Evolutionary conservation across 73 alveolate genomes (phyloP), one percentile per base, ranked within the genome.

Genomic region (Durusdinium trenchii): DNA sequence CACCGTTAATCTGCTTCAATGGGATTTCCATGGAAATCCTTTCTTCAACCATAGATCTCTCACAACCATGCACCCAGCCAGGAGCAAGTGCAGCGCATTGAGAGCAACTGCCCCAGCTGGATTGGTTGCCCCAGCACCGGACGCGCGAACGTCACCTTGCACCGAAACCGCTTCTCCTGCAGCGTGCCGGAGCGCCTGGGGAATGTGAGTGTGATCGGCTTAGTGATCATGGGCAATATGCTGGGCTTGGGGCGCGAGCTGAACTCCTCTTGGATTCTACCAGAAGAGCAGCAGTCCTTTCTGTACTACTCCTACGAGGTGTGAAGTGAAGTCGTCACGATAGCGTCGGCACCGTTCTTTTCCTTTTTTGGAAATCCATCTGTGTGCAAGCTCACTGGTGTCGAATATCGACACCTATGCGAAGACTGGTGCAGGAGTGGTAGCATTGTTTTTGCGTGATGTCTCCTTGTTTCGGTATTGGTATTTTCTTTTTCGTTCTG

Each of bases 141-240:
- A 1, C 45, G 52, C 51, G 47, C 73, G n/a, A 89, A 89, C 42
- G 73, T 52, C 30, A 89, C 96, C 16, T 50, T 89, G 50, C 96
- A 89, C 45, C 96, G 64, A 69, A 89, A 89, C 35, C 96, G 96
- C 36, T 89, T 89, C 75, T 62, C 96, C n/a, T 89, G 96, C 43
- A 71, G 38, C 28, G 51, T 89, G 50, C 96, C 86, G 36, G 82
- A 42, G 40, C 38, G 64, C 61, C 38, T 86, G 36, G 50, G 61
- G 20, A 36, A 35, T 18, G 73, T 16, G 51, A 84, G n/a, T 6
- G 51, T 42, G 38, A 84, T n/a, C 85, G 6, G 40, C 14, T 51
- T 62, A 14, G 85, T 51, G n/a, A 71, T 89, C 71, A 89, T 89
- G 96, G 96, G 96, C 40, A 89, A 89, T 50, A 89, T 89, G 96